Base-by-base conservation (phyloP, 495 filamentous ascomycete genomes). In the Penicillium salamii region DNA sequence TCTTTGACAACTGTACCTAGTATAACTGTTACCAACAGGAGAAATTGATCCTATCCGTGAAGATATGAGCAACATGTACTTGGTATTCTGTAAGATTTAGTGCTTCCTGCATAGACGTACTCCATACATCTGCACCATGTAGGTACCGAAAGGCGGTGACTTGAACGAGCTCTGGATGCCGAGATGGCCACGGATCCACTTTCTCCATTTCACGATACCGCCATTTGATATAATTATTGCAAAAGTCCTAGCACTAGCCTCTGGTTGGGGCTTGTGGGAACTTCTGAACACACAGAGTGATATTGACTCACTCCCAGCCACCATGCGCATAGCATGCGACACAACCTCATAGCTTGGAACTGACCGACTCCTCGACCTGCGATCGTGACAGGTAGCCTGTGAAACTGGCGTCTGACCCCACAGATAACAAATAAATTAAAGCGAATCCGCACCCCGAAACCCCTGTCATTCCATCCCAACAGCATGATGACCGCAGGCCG, bases 131-230 rank as follows among this genome's bases (percentile, higher is more conserved):
- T 26, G 23, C 8, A 26, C 23, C 4, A 26, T 29, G 28, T 20
- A 18, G 8, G 37, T 28, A 20, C 23, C 23, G 8, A 26, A 51
- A 51, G 49, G 46, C 46, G 46, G 46, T 48, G 19, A 41, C 44
- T 28, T 53, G 40, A 50, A 47, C 46, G 15, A 47, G 39, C 45
- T 47, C 21, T 18, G 8, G 3, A 26, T 6, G 28, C 19, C 19
- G 31, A 56, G 52, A 59, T 61, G n/a, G 58, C 52, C 60, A 63
- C 45, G 29, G 50, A 26, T 58, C 61, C 57, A 61, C 54, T 61
- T 42, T 19, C 33, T 43, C 44, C 45, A 42, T 42, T 42, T 17
- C 36, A 21, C 35, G 39, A 42, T 42, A 49, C 40, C 52, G 32
- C 52, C 24, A 43, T 40, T 44, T 37, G n/a, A 32, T 13, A 32